Evolutionary conservation across 176 grass and related monocot species (phyloP).

Genomic region (Oryza brachyantha): DNA sequence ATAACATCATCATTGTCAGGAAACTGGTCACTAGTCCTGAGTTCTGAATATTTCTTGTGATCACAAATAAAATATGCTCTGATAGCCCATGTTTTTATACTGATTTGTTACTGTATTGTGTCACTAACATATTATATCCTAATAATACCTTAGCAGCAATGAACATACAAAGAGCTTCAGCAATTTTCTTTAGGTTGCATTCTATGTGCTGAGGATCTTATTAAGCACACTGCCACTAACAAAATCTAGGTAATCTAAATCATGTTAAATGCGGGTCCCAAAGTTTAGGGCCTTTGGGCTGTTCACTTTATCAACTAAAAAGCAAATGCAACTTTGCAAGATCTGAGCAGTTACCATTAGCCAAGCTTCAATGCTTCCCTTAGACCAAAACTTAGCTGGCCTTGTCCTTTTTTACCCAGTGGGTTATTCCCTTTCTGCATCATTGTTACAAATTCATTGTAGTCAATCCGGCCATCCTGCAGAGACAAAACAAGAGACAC

Average conservation of each 20-base stretch:
- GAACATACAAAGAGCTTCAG: neutral
- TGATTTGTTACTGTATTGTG: neutral
- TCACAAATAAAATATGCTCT: neutral
- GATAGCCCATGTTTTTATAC: neutral
- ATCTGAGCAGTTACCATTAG: conserved; percentile 41
- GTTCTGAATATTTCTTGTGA: neutral
- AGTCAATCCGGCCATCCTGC: conserved; percentile 96
- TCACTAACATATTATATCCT: neutral
- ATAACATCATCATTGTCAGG: neutral
- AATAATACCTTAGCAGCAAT: neutral
- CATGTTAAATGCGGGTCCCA: neutral
- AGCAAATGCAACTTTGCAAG: conserved; percentile 4
- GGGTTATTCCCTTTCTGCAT: conserved; percentile 95
- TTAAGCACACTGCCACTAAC: neutral
- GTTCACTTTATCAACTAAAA: no score
- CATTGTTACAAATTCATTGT: conserved; percentile 92
- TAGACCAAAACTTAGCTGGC: conserved; percentile 74
- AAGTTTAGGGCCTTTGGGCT: no score
- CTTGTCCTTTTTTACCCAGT: conserved; percentile 63
- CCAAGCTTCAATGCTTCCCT: conserved; percentile 87
- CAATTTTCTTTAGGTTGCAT: neutral
- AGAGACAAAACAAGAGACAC: conserved; percentile 17
- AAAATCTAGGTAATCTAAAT: neutral
- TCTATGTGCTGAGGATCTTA: neutral
- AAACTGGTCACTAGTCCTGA: neutral